These are phyloP conservation scores for Rhododendron williamsianum DNA, from an alignment of 148 eudicot genomes.

Conservation along the genomic window DNA sequence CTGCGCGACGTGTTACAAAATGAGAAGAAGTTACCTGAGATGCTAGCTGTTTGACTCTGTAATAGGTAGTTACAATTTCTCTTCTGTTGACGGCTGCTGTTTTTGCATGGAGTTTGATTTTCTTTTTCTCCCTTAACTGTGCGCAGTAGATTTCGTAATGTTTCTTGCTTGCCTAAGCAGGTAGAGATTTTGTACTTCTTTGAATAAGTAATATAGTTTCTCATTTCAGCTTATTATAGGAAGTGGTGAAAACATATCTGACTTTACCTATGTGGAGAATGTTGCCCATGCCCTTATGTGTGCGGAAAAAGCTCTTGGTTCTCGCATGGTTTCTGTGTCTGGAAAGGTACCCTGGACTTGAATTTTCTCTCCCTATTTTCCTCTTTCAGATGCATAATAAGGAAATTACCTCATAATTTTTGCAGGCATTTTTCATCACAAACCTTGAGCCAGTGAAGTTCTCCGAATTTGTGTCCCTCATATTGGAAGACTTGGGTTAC, in stretches of 20 bases:
- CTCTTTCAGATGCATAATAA: constrained; percentile 7
- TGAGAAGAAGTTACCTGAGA: neutral
- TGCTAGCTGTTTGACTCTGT: neutral
- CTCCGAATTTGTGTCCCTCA: constrained; percentile 58
- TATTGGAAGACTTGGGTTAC: constrained; percentile 71
- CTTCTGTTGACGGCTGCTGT: neutral
- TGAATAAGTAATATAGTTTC: constrained; percentile 44
- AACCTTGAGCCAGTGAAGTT: constrained; percentile 73
- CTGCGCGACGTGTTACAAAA: neutral
- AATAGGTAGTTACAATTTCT: neutral
- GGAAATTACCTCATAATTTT: constrained; percentile 5
- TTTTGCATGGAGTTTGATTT: neutral
- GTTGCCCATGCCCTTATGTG: constrained; percentile 89
- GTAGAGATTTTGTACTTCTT: constrained; percentile 8
- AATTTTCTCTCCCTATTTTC: neutral
- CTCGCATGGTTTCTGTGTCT: constrained; percentile 46
- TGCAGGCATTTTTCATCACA: constrained; percentile 81
- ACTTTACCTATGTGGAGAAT: constrained; percentile 93
- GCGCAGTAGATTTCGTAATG: neutral
- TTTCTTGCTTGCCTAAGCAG: neutral
- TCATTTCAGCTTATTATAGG: constrained; percentile 93
- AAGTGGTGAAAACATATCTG: constrained; percentile 52
- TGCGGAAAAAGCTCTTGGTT: constrained; percentile 74
- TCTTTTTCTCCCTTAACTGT: neutral
- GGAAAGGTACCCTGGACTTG: constrained; percentile 58